Evolutionary conservation across 495 filamentous ascomycete genomes (phyloP), one percentile per base, ranked within the genome.

Genomic region (Penicillium lividum): DNA sequence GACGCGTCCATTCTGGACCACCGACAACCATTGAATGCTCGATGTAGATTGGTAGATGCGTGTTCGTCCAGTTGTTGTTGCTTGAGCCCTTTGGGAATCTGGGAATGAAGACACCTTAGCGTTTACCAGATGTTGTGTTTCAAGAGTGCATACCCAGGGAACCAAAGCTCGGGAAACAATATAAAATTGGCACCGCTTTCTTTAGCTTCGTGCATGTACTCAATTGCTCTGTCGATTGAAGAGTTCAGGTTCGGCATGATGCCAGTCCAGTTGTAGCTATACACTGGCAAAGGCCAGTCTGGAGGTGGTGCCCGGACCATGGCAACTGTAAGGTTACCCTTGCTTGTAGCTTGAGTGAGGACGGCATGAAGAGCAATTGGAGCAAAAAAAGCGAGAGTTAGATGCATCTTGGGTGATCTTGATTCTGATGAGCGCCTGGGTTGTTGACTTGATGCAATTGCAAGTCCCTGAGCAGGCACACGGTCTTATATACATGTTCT

Each of bases 241-340:
- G 18, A 10, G 16, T 53, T 40, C 15, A 53, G 33, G 34, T 53
- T 16, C 22, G 25, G 25, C 4, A 18, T 25, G 6, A 53, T 16
- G 16, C 18, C 16, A 25, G 15, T 27, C 50, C 31, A 40, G 25
- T 53, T 40, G 11, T 40, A 13, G 22, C 30, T 40, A 22, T 22
- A 22, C 31, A 53, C 25, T 13, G 50, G 50, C 10, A 53, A n/a
- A 18, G 50, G 31, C 31, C 31, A 53, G 34, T 38, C 25, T 11
- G 15, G 3, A 9, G 50, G 50, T 16, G 30, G 30, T 15, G 9
- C 50, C 3, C 50, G 30, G 25, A 53, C 50, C 6, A 25, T 7
- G 27, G 50, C 50, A 40, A 53, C 27, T 76, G 22, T 22, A 22
- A 22, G 22, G 22, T 22, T 22, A 22, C 22, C 22, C 22, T 22